A percentile compares a stretch with the other conserved stretches of the same genome.
phyloP scores from a whole-genome alignment of 176 grass and related monocot genomes.

The Avena sativa region DNA sequence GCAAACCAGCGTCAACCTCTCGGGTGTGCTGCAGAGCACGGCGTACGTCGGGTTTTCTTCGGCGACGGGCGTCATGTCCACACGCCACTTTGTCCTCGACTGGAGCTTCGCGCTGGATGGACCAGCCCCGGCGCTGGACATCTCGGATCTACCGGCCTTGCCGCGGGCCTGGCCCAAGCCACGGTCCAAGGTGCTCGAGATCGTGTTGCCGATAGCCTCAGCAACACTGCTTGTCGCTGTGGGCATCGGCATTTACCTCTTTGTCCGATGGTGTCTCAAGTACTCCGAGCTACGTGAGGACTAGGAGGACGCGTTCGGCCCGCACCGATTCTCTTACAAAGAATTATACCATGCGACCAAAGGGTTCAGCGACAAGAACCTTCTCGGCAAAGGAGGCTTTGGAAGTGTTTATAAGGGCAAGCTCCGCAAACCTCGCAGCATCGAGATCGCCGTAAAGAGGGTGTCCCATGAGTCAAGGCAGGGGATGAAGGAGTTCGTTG shows the following conservation, averaged over 20 bases:
- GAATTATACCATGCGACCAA: not conserved
- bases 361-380: not conserved
- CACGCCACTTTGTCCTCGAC: not conserved
- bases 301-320: not conserved
- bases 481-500: not conserved
- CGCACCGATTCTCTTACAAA: not conserved
- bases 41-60: too few species aligned
- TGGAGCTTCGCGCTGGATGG: not conserved
- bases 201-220: not conserved
- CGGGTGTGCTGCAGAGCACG: not conserved
- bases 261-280: not conserved
- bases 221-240: not conserved
- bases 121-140: not conserved
- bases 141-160: not conserved
- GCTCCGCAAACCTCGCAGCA: not conserved
- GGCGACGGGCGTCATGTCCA: too few species aligned
- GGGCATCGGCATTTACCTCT: not conserved
- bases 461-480: not conserved
- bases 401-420: not conserved
- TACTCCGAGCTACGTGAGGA: not conserved
- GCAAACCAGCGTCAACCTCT: not conserved
- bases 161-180: constrained; percentile 15
- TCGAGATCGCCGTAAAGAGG: not conserved
- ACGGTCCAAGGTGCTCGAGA: not conserved
- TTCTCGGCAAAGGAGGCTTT: not conserved